Evolutionary conservation across 164 flowering plant species (phyloP).

Genomic region (Malania oleifera): DNA sequence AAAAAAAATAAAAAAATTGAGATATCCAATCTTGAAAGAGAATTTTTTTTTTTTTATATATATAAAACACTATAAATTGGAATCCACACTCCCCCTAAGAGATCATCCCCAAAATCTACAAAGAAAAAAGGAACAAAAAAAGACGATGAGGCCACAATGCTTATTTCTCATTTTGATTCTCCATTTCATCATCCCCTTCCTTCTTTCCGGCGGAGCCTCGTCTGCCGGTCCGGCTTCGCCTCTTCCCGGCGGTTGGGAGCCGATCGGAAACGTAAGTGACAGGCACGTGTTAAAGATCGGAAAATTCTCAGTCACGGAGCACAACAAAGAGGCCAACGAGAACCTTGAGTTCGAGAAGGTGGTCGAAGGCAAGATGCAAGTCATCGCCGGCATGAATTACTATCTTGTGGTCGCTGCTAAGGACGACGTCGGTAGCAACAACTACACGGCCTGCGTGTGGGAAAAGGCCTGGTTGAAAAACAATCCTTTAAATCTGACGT

Average conservation of each 20-base stretch:
- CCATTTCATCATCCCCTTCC: constrained; percentile 1
- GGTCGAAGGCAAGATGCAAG: constrained; percentile 8
- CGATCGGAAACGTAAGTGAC: constrained; percentile 11
- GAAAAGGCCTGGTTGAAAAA: constrained; percentile 9
- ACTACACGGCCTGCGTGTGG: constrained; percentile 9
- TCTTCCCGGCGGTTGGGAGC: constrained; percentile 10
- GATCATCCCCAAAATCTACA: no score
- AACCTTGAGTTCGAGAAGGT: constrained; percentile 6
- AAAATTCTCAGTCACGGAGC: constrained; percentile 14
- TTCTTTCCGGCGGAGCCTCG: background rate
- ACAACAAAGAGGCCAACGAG: constrained; percentile 7
- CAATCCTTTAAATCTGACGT: constrained; percentile 2
- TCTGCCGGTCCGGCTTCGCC: no score
- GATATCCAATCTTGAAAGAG: no score
- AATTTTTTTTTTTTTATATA: no score
- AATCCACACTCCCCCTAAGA: no score
- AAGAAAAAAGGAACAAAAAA: no score
- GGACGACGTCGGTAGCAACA: background rate
- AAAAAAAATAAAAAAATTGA: no score
- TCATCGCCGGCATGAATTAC: constrained; percentile 15
- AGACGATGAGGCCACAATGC: no score
- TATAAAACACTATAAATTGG: no score
- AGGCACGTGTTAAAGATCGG: constrained; percentile 16
- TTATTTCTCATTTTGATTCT: background rate
- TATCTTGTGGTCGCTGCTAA: constrained; percentile 2